phyloP scores from a whole-genome alignment of 371 early-diverging fungal species.

The Conidiobolus incongruus region DNA sequence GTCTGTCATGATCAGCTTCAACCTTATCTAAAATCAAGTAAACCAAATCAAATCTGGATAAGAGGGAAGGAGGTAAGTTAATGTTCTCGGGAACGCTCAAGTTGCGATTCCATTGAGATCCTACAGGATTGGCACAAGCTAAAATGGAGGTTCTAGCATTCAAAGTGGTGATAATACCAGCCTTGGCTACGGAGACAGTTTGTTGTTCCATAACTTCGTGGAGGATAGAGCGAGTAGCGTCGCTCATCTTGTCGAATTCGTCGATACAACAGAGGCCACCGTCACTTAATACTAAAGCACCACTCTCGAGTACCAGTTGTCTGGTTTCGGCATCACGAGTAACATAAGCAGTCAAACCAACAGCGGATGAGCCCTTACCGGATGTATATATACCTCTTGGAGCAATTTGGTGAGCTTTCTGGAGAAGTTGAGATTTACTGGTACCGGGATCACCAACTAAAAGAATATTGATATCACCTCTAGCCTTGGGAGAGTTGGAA shows the following conservation, averaged over 20 bases:
- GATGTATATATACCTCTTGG: constrained; percentile 98
- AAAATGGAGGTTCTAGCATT: constrained; percentile 97
- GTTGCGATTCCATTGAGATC: constrained; percentile 79
- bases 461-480: constrained; percentile 95
- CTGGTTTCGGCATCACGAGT: constrained; percentile 92
- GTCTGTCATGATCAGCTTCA: constrained; percentile 66
- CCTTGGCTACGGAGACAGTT: constrained; percentile 98
- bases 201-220: constrained; percentile 99
- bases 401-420: constrained; percentile 86
- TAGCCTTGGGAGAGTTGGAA: constrained; percentile 33
- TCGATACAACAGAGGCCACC: constrained; percentile 99
- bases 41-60: constrained; percentile 94
- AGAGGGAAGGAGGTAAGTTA: constrained; percentile 85
- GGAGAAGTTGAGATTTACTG: constrained; percentile 92
- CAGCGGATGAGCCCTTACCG: constrained; percentile 97
- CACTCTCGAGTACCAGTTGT: constrained; percentile 95
- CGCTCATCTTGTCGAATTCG: constrained; percentile 99
- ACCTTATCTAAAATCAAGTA: constrained; percentile 84
- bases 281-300: constrained; percentile 96
- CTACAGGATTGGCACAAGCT: constrained; percentile 95
- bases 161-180: constrained; percentile 97
- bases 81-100: constrained; percentile 88
- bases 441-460: constrained; percentile 99
- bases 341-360: constrained; percentile 98
- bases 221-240: constrained; percentile 84